Conservation (phyloP, 1,139 yeast genomes). For the Pichia sp. region DNA sequence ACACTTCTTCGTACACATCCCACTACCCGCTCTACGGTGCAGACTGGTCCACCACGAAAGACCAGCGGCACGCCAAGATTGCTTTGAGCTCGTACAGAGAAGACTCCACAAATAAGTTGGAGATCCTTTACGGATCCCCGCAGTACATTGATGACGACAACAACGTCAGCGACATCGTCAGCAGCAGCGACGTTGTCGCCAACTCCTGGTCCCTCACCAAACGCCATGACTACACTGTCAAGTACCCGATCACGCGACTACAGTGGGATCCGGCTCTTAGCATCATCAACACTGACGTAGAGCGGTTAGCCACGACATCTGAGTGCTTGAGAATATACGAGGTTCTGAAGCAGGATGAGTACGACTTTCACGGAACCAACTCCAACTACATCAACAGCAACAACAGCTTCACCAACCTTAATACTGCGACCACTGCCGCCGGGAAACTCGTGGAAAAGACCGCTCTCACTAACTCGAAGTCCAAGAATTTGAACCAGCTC, state of each 20-base stretch:
- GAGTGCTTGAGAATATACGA: slow-evolving; percentile 70
- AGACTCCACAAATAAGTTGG: slow-evolving; percentile 56
- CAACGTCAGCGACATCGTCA: not conserved
- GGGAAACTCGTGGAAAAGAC: slow-evolving; percentile 35
- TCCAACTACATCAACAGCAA: not conserved
- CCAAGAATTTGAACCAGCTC: slow-evolving; percentile 42
- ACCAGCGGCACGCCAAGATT: slow-evolving; percentile 44
- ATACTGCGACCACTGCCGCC: slow-evolving; percentile 19
- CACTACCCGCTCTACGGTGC: slow-evolving; percentile 60
- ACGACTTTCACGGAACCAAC: not conserved
- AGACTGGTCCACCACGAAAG: slow-evolving; percentile 54
- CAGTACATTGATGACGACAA: slow-evolving; percentile 1
- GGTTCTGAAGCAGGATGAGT: slow-evolving; percentile 16
- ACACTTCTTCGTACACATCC: slow-evolving; percentile 54
- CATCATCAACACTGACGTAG: slow-evolving; percentile 24
- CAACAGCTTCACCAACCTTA: not conserved
- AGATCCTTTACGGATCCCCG: slow-evolving; percentile 41
- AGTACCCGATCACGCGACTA: slow-evolving; percentile 64
- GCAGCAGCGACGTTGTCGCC: slow-evolving; percentile 3
- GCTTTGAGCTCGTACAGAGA: slow-evolving; percentile 71
- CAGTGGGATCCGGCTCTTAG: slow-evolving; percentile 63
- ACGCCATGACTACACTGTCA: slow-evolving; percentile 51
- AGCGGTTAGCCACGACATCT: slow-evolving; percentile 61
- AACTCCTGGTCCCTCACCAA: slow-evolving; percentile 40
- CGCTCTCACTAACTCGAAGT: slow-evolving; percentile 39